A percentile compares a stretch with the other conserved stretches of the same genome.
Evolutionary conservation across 768 basidiomycete genomes (phyloP).

Genomic region (Suillus paluster): DNA sequence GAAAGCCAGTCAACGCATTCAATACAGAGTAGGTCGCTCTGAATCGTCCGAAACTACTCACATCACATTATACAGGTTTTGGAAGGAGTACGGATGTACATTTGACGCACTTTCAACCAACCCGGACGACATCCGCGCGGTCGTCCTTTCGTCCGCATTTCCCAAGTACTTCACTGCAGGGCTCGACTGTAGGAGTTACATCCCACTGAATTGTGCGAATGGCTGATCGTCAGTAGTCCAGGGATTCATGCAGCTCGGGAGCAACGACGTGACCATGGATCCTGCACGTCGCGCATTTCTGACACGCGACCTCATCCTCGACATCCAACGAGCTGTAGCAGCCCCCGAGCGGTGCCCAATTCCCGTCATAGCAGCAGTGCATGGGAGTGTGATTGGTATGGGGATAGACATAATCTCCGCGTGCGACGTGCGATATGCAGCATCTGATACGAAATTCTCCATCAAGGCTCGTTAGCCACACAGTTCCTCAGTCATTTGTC

Average conservation of each 20-base stretch:
- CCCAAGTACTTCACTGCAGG: conserved; percentile 85
- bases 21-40: conserved; percentile 43
- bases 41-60: neutral
- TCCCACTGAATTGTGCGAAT: neutral
- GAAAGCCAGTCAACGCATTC: conserved; percentile 73
- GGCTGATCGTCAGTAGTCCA: conserved; percentile 5
- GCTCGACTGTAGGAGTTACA: conserved; percentile 62
- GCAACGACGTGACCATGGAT: conserved; percentile 38
- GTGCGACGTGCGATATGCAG: conserved; percentile 81
- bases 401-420: conserved; percentile 71
- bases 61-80: conserved; percentile 52
- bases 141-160: conserved; percentile 73
- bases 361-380: conserved; percentile 84
- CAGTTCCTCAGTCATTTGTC: neutral
- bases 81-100: conserved; percentile 66
- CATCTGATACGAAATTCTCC: conserved; percentile 62
- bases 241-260: conserved; percentile 32
- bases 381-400: conserved; percentile 76
- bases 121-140: conserved; percentile 58
- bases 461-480: conserved; percentile 61
- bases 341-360: conserved; percentile 69
- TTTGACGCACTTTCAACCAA: conserved; percentile 58
- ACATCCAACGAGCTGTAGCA: conserved; percentile 74
- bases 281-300: conserved; percentile 55
- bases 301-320: conserved; percentile 49